Evolutionary conservation across 2,329 filamentous ascomycete genomes (phyloP).

Genomic region (Dactylellina cionopaga): DNA sequence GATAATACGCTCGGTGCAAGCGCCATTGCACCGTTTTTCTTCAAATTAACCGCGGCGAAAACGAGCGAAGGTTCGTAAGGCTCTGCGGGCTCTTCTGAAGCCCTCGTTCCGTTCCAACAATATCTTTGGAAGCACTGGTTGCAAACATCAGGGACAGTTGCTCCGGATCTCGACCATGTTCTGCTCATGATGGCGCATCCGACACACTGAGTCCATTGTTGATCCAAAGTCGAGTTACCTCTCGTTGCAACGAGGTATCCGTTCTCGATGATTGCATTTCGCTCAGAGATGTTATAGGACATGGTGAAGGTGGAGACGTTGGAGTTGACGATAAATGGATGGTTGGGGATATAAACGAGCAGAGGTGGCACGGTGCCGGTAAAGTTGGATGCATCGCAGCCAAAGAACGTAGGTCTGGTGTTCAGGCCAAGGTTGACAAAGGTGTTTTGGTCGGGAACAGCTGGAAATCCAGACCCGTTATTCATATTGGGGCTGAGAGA

Average conservation of each 20-base stretch:
- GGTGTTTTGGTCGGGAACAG: slow-evolving; percentile 77
- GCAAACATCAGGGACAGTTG: slow-evolving; percentile 75
- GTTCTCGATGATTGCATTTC: slow-evolving; percentile 84
- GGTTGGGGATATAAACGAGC: slow-evolving; percentile 87
- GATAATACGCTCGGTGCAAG: slow-evolving; percentile 28
- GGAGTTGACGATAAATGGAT: slow-evolving; percentile 78
- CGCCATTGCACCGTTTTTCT: slow-evolving; percentile 12
- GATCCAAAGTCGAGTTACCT: slow-evolving; percentile 79
- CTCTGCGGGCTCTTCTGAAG: slow-evolving; percentile 59
- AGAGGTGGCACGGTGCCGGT: slow-evolving; percentile 69
- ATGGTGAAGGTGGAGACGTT: slow-evolving; percentile 83
- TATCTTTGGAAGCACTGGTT: slow-evolving; percentile 79
- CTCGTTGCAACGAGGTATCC: slow-evolving; percentile 85
- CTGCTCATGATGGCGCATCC: slow-evolving; percentile 86
- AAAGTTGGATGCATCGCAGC: slow-evolving; percentile 75
- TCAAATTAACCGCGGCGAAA: slow-evolving; percentile 8
- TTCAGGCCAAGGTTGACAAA: slow-evolving; percentile 82
- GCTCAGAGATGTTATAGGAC: slow-evolving; percentile 71
- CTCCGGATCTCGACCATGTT: slow-evolving; percentile 75
- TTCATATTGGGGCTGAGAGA: slow-evolving; percentile 65
- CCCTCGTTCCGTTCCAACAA: slow-evolving; percentile 88
- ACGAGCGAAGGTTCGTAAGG: slow-evolving; percentile 62
- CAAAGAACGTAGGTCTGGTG: slow-evolving; percentile 80
- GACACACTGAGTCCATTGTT: slow-evolving; percentile 82
- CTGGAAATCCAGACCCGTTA: slow-evolving; percentile 77